phyloP scores from a whole-genome alignment of 2,329 filamentous ascomycete species.

The Ascochyta lentis region DNA sequence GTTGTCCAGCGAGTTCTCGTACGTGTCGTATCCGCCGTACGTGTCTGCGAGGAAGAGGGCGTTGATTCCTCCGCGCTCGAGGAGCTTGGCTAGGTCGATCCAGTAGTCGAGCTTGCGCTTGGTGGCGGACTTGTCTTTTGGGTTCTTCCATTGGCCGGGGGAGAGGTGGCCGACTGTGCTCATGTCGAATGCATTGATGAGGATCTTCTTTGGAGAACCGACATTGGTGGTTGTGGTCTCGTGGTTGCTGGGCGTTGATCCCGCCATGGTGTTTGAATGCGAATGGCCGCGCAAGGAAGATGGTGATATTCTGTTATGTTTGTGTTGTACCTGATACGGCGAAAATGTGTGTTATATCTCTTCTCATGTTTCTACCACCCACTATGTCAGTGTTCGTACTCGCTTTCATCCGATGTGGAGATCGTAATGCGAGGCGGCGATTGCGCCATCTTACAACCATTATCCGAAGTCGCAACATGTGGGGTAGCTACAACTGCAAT shows the following conservation, averaged over 20 bases:
- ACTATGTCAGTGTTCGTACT: background rate
- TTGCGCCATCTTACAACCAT: conserved; percentile 28
- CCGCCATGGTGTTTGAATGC: conserved; percentile 19
- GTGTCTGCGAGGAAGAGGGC: conserved; percentile 71
- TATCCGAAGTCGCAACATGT: conserved; percentile 15
- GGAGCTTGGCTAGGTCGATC: conserved; percentile 67
- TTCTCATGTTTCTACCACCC: too few species aligned
- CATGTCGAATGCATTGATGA: conserved; percentile 72
- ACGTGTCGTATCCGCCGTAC: conserved; percentile 69
- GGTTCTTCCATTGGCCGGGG: conserved; percentile 73
- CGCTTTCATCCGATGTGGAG: background rate
- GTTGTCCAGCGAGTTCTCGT: conserved; percentile 65
- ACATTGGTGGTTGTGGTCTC: background rate
- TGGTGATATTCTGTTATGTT: background rate
- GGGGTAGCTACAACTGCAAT: conserved; percentile 4
- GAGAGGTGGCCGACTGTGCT: conserved; percentile 69
- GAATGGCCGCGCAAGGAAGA: background rate
- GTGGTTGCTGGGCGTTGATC: conserved; percentile 16
- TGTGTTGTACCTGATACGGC: background rate
- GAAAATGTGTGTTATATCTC: background rate
- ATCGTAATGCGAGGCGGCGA: conserved; percentile 25
- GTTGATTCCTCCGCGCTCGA: conserved; percentile 69
- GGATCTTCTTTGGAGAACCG: conserved; percentile 56
- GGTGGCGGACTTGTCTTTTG: conserved; percentile 65
- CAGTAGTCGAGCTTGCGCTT: conserved; percentile 69